Evolutionary conservation across 305 asterid genomes (phyloP), one percentile per base, ranked within the genome.

Genomic region (Rubia tinctorum): DNA sequence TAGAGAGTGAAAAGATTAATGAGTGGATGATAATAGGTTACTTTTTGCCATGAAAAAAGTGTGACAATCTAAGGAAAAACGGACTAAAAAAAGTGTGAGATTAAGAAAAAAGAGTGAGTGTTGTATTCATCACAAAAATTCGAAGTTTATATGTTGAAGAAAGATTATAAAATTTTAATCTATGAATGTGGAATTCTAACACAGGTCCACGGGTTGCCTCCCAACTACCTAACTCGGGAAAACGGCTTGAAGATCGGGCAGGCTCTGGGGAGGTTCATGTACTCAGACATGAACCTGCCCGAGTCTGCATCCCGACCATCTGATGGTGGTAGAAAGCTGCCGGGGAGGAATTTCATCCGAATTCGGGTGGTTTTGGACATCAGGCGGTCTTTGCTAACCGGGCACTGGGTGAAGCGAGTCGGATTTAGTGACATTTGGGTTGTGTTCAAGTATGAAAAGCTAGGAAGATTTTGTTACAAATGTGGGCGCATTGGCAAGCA

Each of bases 391-490:
- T 18, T 83, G 12, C 17, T 62, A 1, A 58, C 72, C 49, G 87
- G 83, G n/a, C 76, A 72, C 58, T 75, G 82, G 82, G 72, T 75
- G 18, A 74, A 45, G 59, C 55, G 60, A 4, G 23, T 44, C 0
- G 68, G 67, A 9, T 27, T 74, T 4, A 71, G 71, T 5, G 73
- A 72, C 25, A 27, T 78, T 11, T 83, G 81, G 81, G 39, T 78
- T 58, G 76, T 67, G 20, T 83, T 80, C 66, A 80, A 73, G 75
- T 80, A 83, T 34, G 86, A 83, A 45, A 73, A 76, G 7, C 56
- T 83, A 68, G 81, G 76, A 11, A 17, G 30, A 0, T 80, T 78
- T 60, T 83, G 82, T 64, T 73, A 83, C 47, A 70, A 73, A 60
- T 80, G 82, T 67, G 84, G 86, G 1, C 51, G 80, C 12, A 80